Conservation (phyloP, 2,329 filamentous ascomycete genomes). For the Sporothrix curviconia region DNA sequence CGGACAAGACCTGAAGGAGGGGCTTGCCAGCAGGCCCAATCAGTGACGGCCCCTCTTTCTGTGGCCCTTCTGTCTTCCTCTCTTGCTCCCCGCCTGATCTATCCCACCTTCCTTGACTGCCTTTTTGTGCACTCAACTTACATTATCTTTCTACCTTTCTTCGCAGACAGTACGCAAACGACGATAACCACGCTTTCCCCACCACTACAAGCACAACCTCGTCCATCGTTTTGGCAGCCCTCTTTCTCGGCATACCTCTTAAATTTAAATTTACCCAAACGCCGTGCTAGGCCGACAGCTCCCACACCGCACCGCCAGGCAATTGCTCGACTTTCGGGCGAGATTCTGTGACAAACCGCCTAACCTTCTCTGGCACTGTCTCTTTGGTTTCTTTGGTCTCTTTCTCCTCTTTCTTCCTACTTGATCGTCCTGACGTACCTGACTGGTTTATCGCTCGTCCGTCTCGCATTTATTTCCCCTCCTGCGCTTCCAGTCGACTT, state of each 20-base stretch:
- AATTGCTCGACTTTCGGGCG: neutral
- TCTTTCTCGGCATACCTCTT: neutral
- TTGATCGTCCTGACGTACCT: neutral
- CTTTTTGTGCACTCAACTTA: neutral
- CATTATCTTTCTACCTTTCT: neutral
- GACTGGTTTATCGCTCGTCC: neutral
- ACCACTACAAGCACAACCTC: neutral
- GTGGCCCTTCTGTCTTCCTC: slow-evolving; percentile 3
- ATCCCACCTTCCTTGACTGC: slow-evolving; percentile 1
- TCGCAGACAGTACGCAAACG: neutral
- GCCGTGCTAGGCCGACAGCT: neutral
- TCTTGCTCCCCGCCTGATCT: neutral
- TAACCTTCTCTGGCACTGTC: too few relatives aligned
- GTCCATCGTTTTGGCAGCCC: neutral
- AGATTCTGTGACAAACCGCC: neutral
- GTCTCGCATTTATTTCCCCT: neutral
- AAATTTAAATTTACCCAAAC: neutral
- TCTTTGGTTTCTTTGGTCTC: neutral
- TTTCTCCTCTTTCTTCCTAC: neutral
- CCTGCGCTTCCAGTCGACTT: neutral
- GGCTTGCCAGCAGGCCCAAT: slow-evolving; percentile 8
- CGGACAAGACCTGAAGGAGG: neutral
- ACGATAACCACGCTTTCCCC: neutral
- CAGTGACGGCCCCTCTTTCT: neutral
- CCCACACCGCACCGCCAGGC: neutral